A percentile compares a stretch with the other conserved stretches of the same genome.
phyloP scores from a whole-genome alignment of 2,329 filamentous ascomycete species.

The Microdochium nivale region DNA sequence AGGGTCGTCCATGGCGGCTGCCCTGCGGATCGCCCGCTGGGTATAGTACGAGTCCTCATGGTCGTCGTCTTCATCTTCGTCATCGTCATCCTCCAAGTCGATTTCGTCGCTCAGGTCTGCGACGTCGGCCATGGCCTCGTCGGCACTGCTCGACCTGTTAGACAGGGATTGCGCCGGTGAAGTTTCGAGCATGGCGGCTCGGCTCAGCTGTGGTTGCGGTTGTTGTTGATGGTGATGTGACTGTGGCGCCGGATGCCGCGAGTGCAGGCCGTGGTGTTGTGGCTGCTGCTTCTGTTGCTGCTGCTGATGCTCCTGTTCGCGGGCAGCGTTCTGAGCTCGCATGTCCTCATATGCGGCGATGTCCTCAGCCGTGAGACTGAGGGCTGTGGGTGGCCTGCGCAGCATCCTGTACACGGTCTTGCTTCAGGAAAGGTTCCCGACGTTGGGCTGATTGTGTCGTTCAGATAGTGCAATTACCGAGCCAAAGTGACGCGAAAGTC shows the following conservation, averaged over 20 bases:
- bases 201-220: background rate
- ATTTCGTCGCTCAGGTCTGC: background rate
- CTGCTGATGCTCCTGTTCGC: background rate
- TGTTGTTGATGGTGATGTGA: background rate
- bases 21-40: slow-evolving; percentile 4
- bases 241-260: background rate
- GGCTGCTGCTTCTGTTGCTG: background rate
- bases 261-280: background rate
- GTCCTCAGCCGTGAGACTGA: slow-evolving; percentile 62
- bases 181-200: background rate
- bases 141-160: slow-evolving; percentile 5
- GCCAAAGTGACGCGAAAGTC: no score
- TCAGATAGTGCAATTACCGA: no score
- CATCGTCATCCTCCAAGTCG: background rate
- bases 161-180: slow-evolving; percentile 9
- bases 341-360: slow-evolving; percentile 62
- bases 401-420: slow-evolving; percentile 38
- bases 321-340: slow-evolving; percentile 24
- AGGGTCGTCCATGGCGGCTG: slow-evolving; percentile 2
- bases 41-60: slow-evolving; percentile 10
- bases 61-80: slow-evolving; percentile 7
- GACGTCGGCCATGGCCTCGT: slow-evolving; percentile 16
- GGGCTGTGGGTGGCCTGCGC: slow-evolving; percentile 57
- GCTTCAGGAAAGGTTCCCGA: no score
- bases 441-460: no score